phyloP scores from a whole-genome alignment of 208 protist genomes.

The Trypanosoma caninum region DNA sequence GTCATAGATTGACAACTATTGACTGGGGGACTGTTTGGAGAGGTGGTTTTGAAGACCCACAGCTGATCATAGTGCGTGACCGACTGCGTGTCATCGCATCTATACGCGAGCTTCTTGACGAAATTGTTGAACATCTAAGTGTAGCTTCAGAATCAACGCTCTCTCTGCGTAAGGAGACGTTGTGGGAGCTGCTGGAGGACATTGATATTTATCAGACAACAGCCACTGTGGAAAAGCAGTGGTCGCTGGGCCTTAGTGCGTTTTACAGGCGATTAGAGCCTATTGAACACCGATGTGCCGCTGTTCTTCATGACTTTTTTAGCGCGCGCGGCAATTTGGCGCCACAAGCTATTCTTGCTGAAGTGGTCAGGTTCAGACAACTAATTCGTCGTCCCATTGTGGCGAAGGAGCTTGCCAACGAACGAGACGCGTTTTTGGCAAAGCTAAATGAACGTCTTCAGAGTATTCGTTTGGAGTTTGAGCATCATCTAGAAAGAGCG shows the following conservation, averaged over 20 bases:
- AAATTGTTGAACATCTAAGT: conserved; percentile 66
- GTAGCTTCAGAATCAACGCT: conserved; percentile 40
- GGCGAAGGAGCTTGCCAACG: conserved; percentile 77
- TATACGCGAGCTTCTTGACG: conserved; percentile 65
- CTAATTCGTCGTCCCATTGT: conserved; percentile 86
- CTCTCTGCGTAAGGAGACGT: conserved; percentile 48
- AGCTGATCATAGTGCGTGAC: conserved; percentile 45
- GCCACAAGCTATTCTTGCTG: conserved; percentile 82
- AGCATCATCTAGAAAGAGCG: conserved; percentile 69
- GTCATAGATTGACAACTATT: conserved; percentile 72
- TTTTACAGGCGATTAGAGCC: conserved; percentile 85
- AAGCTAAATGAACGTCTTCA: conserved; percentile 88
- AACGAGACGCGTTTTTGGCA: conserved; percentile 79
- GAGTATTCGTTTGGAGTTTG: conserved; percentile 83
- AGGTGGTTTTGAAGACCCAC: conserved; percentile 49
- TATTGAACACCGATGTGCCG: conserved; percentile 79
- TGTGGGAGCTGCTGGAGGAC: conserved; percentile 78
- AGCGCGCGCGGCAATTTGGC: conserved; percentile 51
- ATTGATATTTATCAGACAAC: conserved; percentile 70
- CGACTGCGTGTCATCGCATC: conserved; percentile 48
- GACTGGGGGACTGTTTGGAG: conserved; percentile 75
- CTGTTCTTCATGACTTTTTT: conserved; percentile 74
- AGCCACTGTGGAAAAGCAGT: conserved; percentile 50
- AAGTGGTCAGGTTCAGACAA: conserved; percentile 78
- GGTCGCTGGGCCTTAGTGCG: conserved; percentile 50